A percentile compares a stretch with the other conserved stretches of the same genome.
phyloP scores from a whole-genome alignment of 2,329 filamentous ascomycete genomes.

The Phaeosphaeriaceae sp. region DNA sequence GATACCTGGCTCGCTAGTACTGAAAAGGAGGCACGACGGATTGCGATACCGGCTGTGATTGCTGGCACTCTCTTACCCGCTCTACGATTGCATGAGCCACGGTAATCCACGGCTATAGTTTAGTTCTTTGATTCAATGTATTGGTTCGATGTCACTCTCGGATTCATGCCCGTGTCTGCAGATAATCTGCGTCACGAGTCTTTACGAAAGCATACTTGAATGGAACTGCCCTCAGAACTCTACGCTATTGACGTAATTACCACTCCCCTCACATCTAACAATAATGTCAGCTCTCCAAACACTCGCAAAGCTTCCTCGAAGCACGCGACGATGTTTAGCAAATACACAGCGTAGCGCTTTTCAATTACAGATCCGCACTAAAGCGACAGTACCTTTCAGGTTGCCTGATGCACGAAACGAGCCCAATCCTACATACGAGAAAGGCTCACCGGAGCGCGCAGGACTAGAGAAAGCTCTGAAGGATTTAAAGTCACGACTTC shows the following conservation, averaged over 20 bases:
- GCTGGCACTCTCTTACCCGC: conserved; percentile 3
- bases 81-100: conserved; percentile 9
- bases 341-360: conserved; percentile 11
- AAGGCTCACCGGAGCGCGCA: conserved; percentile 33
- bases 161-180: conserved; percentile 1
- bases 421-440: conserved; percentile 38
- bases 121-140: not conserved
- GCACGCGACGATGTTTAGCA: conserved; percentile 17
- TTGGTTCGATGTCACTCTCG: not conserved
- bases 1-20: conserved; percentile 46
- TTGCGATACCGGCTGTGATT: not conserved
- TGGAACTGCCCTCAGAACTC: conserved; percentile 1
- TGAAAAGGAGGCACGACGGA: conserved; percentile 51
- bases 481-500: conserved; percentile 33
- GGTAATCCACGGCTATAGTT: conserved; percentile 18
- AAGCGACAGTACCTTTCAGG: conserved; percentile 37
- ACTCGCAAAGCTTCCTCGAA: conserved; percentile 17
- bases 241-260: not conserved
- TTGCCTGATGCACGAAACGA: conserved; percentile 37
- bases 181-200: not conserved
- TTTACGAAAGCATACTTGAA: conserved; percentile 8
- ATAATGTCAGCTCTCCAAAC: conserved; percentile 25
- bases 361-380: conserved; percentile 28
- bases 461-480: conserved; percentile 33
- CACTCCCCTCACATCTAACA: conserved; percentile 1